Evolutionary conservation across 352 stramenopile genomes (phyloP), one percentile per base, ranked within the genome.

Genomic region (Phytophthora quininea): DNA sequence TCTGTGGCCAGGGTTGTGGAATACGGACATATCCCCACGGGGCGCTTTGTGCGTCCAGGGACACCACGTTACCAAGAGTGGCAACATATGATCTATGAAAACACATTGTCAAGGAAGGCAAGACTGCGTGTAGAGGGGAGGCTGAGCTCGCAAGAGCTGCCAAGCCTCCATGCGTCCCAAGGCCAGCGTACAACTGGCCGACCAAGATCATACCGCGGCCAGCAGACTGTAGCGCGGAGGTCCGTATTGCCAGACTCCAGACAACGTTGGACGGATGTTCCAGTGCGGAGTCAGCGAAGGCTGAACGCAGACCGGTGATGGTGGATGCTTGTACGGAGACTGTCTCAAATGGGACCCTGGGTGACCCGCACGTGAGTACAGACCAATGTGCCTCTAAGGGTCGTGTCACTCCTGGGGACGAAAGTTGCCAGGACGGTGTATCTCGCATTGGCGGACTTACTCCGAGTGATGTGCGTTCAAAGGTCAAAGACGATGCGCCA

Each of bases 11-110:
- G 12, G 1, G 5, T 48, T n/a, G 42, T 15, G 42, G 42, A 48
- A 15, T 29, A n/a, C 19, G n/a, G n/a, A 1, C n/a, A 29, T 48
- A 1, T 48, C 12, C 42, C 42, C 10, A 27, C 12, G 4, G 42
- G 42, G 42, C 42, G 42, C 11, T 48, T 48, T 49, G 37, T 50
- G 6, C 42, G 42, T 29, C 42, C 42, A 48, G 42, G 42, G n/a
- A 11, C 35, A 40, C 6, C 35, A 40, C 6, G 9, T 9, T 66
- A 66, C 24, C n/a, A 49, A 31, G 59, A 59, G 24, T 66, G 59
- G 42, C 33, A 62, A 12, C 24, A 11, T 1, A 19, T 67, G 4
- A 62, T 67, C 7, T 52, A 62, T 4, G 43, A 67, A 33, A 62
- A 45, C n/a, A 58, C 37, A 1, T 24, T 30, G 3, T 51, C 58